Percentiles rank a stretch among this genome's conserved stretches.
Conservation (phyloP, 176 grass and related monocot genomes). For the maize (Zea mays) region DNA sequence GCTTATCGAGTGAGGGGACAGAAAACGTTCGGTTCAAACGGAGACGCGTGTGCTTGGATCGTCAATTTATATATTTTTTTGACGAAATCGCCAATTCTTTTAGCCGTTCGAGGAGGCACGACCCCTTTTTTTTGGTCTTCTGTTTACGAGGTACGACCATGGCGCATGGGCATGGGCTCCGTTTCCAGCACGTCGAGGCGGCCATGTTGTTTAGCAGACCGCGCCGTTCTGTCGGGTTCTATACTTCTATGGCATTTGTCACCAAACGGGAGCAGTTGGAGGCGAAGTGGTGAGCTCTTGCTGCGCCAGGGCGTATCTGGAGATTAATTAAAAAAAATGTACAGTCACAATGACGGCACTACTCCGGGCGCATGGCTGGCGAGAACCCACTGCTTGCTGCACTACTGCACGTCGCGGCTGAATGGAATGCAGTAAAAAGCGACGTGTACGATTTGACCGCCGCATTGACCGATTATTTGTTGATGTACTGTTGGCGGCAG, state of each 20-base stretch:
- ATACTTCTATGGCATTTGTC: no score
- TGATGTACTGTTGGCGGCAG: neutral
- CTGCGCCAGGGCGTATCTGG: no score
- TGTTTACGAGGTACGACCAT: neutral
- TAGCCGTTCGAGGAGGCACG: constrained; percentile 13
- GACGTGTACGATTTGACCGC: neutral
- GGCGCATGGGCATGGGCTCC: neutral
- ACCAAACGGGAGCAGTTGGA: no score
- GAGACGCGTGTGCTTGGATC: neutral
- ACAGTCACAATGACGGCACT: no score
- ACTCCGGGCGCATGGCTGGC: no score
- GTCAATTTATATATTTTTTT: neutral
- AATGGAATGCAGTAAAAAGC: no score
- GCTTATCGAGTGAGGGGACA: neutral
- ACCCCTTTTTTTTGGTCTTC: neutral
- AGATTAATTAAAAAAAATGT: no score
- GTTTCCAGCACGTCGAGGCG: neutral
- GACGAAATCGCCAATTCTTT: neutral
- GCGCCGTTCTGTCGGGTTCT: neutral
- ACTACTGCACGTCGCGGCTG: no score
- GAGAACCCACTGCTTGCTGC: no score
- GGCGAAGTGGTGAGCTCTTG: neutral
- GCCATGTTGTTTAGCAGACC: constrained; percentile 1
- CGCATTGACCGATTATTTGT: neutral
- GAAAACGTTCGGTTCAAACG: neutral